phyloP scores from a whole-genome alignment of 2,329 filamentous ascomycete genomes.

The Pestalotiopsis fici region DNA sequence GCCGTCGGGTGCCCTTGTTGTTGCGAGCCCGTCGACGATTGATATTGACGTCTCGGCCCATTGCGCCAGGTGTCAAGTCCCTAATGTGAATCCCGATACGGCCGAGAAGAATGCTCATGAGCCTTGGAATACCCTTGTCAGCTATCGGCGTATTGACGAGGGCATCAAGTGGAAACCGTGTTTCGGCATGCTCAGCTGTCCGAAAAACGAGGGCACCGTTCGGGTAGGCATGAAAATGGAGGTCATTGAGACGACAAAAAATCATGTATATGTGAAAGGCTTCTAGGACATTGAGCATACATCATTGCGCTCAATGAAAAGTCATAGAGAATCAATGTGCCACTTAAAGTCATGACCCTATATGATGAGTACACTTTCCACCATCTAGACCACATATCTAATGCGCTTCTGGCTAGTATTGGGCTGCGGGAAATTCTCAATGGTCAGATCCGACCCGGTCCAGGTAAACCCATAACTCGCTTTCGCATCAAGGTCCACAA shows the following conservation, averaged over 20 bases:
- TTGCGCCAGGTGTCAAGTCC: constrained; percentile 63
- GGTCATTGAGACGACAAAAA: constrained; percentile 56
- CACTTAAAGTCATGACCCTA: too few species aligned
- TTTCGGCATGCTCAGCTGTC: constrained; percentile 67
- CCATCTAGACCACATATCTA: not conserved
- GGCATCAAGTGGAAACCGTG: constrained; percentile 66
- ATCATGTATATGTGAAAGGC: constrained; percentile 40
- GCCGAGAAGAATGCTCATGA: constrained; percentile 58
- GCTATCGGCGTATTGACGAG: constrained; percentile 59
- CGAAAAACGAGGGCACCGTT: constrained; percentile 53
- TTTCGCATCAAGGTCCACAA: constrained; percentile 38
- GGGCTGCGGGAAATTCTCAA: constrained; percentile 33
- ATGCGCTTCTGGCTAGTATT: not conserved
- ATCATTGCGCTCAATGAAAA: not conserved
- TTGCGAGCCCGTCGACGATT: constrained; percentile 23
- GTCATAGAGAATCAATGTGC: too few species aligned
- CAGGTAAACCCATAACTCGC: constrained; percentile 39
- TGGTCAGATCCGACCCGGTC: constrained; percentile 33
- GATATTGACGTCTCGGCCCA: constrained; percentile 58
- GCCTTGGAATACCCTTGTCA: constrained; percentile 64
- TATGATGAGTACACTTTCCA: not conserved
- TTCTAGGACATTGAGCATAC: not conserved
- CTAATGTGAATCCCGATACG: constrained; percentile 66
- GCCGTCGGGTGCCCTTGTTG: not conserved
- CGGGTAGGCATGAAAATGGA: constrained; percentile 60